Percentiles rank a stretch among this genome's conserved stretches.
These are phyloP conservation scores for Torulaspora quercuum DNA, from an alignment of 805 yeast species.

Conservation along the genomic window DNA sequence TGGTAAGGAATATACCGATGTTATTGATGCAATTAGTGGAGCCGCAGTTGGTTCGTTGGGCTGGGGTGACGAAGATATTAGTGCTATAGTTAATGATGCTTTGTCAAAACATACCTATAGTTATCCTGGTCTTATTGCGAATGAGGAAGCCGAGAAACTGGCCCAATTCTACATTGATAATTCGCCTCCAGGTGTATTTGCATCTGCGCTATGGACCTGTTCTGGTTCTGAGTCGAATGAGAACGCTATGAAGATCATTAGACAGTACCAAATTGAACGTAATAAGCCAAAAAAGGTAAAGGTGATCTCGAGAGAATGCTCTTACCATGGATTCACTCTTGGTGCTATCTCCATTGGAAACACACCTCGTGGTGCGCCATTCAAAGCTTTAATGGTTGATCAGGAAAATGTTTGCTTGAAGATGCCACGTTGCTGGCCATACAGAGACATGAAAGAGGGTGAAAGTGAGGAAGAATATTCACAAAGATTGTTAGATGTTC, in stretches of 20 bases:
- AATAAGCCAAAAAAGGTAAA: constrained; percentile 42
- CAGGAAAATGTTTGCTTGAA: constrained; percentile 27
- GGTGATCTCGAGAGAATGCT: constrained; percentile 42
- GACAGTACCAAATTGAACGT: constrained; percentile 45
- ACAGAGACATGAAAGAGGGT: constrained; percentile 33
- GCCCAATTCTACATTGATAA: constrained; percentile 42
- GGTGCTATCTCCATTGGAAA: constrained; percentile 45
- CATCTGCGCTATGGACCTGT: constrained; percentile 47
- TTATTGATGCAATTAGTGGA: constrained; percentile 48
- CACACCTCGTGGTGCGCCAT: constrained; percentile 37
- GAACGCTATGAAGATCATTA: constrained; percentile 58
- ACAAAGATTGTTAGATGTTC: constrained; percentile 38
- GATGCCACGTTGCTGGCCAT: constrained; percentile 38
- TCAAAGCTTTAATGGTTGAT: constrained; percentile 32
- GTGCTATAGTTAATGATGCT: constrained; percentile 40
- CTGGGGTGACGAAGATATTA: constrained; percentile 39
- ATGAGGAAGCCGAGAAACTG: constrained; percentile 43
- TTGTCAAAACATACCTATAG: constrained; percentile 40
- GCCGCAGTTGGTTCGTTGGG: constrained; percentile 54
- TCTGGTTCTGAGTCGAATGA: constrained; percentile 71
- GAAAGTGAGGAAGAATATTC: constrained; percentile 43
- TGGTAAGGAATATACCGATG: constrained; percentile 37
- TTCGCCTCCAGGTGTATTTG: constrained; percentile 40
- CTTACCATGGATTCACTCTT: constrained; percentile 50
- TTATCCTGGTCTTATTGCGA: constrained; percentile 35